Base-by-base conservation (phyloP, 768 basidiomycete genomes). In the Leucocoprinus leucothites region DNA sequence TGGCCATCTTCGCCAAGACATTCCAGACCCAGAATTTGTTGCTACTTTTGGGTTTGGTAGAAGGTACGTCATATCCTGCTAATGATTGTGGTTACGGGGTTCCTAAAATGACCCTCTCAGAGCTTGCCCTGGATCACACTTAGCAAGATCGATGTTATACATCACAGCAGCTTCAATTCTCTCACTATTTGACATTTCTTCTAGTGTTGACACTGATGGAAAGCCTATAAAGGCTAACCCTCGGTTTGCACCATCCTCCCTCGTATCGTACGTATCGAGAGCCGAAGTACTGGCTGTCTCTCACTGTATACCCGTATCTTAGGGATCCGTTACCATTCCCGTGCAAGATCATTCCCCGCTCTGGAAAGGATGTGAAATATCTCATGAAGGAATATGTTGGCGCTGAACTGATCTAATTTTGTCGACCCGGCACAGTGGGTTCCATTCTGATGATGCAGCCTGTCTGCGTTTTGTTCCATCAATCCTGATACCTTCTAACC, bases 131-230 rank as follows among this genome's bases (percentile, higher is more conserved):
- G 58, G 58, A 14, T 36, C 48, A 2, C 49, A 41, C 16, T 19
- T 59, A 18, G 53, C 48, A 14, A 16, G 38, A 3, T 50, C 47
- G 6, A 51, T 44, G 8, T 9, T 59, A 34, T 56, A 44, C 24
- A 34, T 56, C 14, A 16, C 43, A 21, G 42, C 58, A 1, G 53
- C 48, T 8, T 46, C 53, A 3, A 48, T 60, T 49, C 56, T 61
- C 50, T 48, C 62, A 34, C 21, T 50, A 18, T 59, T 51, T 43
- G 58, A 64, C 49, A 62, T 61, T 21, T 60, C 59, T 22, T 52
- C 56, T 18, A 38, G 11, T 22, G 48, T 43, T 46, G 45, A 60
- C 22, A 31, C 42, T 24, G 42, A 48, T 2, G 56, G 59, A 5
- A 58, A 58, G 6, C 28, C 57, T 0, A 48, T 57, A 25, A 31